Conservation (phyloP, 2,329 filamentous ascomycete species). For the Calonectria henricotiae region DNA sequence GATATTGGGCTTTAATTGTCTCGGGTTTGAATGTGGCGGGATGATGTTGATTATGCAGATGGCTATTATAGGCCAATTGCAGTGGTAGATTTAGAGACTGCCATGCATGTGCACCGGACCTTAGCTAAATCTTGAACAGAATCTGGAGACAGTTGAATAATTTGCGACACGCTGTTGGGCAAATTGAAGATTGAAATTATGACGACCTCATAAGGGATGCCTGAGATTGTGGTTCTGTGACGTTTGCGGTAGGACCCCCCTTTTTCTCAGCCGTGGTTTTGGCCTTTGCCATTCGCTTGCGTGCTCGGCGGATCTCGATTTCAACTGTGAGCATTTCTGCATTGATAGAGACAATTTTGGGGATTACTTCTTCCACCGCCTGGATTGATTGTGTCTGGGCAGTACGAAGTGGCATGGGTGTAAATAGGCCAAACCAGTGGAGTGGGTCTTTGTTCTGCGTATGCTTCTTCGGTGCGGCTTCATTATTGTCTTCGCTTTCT, state of each 20-base stretch:
- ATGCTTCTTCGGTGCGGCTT: slow-evolving; percentile 35
- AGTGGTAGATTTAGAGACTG: slow-evolving; percentile 64
- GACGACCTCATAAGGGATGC: slow-evolving; percentile 38
- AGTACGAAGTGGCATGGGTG: slow-evolving; percentile 68
- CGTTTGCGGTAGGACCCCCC: slow-evolving; percentile 18
- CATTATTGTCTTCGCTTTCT: slow-evolving; percentile 33
- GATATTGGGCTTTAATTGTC: slow-evolving; percentile 65
- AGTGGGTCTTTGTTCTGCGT: slow-evolving; percentile 63
- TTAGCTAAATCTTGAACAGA: slow-evolving; percentile 68
- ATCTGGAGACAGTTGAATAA: slow-evolving; percentile 63
- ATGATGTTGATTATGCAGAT: slow-evolving; percentile 70
- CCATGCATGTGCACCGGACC: slow-evolving; percentile 68
- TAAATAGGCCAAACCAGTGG: slow-evolving; percentile 71
- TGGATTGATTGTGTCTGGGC: slow-evolving; percentile 74
- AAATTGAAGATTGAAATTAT: slow-evolving; percentile 31
- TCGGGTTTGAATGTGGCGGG: slow-evolving; percentile 69
- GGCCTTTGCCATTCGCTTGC: slow-evolving; percentile 70
- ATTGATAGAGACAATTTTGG: slow-evolving; percentile 71
- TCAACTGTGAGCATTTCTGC: slow-evolving; percentile 77
- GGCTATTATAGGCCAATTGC: slow-evolving; percentile 67
- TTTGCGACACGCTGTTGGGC: neutral
- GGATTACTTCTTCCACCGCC: slow-evolving; percentile 72
- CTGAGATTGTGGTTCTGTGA: slow-evolving; percentile 27
- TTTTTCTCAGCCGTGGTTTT: slow-evolving; percentile 57
- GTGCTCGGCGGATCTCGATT: slow-evolving; percentile 76